Evolutionary conservation across 2,329 filamentous ascomycete genomes (phyloP).

Genomic region (Penicillium sclerotiorum): DNA sequence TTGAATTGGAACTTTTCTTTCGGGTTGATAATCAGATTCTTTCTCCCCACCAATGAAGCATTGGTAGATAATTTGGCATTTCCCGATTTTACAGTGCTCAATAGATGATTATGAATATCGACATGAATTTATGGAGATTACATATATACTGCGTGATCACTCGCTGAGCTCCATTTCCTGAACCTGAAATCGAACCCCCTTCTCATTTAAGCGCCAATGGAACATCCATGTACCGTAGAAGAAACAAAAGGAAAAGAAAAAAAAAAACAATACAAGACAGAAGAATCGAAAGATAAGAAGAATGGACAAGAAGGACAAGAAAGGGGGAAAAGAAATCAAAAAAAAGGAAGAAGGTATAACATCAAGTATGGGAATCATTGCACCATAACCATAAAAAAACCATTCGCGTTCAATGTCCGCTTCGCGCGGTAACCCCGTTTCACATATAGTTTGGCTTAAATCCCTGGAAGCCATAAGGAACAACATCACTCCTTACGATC

Average conservation of each 20-base stretch:
- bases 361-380: neutral
- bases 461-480: conserved; percentile 46
- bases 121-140: neutral
- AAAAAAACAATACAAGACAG: neutral
- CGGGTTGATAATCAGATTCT: too few relatives aligned
- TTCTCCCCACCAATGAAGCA: too few relatives aligned
- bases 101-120: too few relatives aligned
- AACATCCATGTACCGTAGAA: conserved; percentile 5
- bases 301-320: neutral
- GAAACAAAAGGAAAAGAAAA: neutral
- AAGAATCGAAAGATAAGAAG: too few relatives aligned
- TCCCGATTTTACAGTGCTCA: too few relatives aligned
- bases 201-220: conserved; percentile 9
- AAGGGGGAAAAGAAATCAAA: neutral
- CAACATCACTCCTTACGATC: conserved; percentile 47
- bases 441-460: conserved; percentile 46
- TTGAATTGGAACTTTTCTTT: too few relatives aligned
- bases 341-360: neutral
- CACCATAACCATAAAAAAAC: conserved; percentile 1
- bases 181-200: neutral
- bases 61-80: too few relatives aligned
- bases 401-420: neutral
- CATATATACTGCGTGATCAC: conserved; percentile 16
- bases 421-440: conserved; percentile 11
- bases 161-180: neutral